Conservation (phyloP, 768 basidiomycete species). For the Russula olivacea region DNA sequence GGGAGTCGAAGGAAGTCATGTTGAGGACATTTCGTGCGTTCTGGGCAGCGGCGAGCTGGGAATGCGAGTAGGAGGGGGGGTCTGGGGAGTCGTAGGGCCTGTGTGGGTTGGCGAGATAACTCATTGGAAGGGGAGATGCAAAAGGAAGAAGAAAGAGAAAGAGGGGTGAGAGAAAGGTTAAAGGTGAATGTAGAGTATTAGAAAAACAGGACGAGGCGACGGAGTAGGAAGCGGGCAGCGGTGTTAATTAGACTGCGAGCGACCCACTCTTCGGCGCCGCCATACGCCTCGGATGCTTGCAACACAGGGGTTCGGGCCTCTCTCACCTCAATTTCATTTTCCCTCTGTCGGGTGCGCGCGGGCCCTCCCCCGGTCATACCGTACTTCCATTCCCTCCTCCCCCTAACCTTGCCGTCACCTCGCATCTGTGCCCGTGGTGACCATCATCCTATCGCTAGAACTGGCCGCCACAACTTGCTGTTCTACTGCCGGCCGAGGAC, state of each 20-base stretch:
- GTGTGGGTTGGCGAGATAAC: slow-evolving; percentile 31
- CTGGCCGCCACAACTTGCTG: background rate
- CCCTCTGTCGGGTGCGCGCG: slow-evolving; percentile 9
- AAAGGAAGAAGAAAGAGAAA: slow-evolving; percentile 4
- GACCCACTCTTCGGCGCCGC: slow-evolving; percentile 13
- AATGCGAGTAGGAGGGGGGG: slow-evolving; percentile 28
- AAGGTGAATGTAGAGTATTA: slow-evolving; percentile 23
- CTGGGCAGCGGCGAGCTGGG: slow-evolving; percentile 20
- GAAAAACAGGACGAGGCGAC: slow-evolving; percentile 17
- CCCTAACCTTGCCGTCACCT: background rate
- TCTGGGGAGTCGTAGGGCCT: slow-evolving; percentile 31
- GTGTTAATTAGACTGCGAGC: slow-evolving; percentile 21
- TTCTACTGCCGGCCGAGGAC: background rate
- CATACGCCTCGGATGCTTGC: background rate
- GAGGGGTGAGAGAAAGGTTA: slow-evolving; percentile 6
- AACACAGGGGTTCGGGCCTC: slow-evolving; percentile 22
- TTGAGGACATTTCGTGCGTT: slow-evolving; percentile 26
- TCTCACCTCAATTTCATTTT: slow-evolving; percentile 21
- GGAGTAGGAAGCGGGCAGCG: slow-evolving; percentile 23
- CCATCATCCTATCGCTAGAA: slow-evolving; percentile 2
- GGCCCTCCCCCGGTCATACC: background rate
- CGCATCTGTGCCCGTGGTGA: background rate
- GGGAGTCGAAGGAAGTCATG: slow-evolving; percentile 33
- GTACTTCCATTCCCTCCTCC: background rate
- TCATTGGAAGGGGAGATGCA: slow-evolving; percentile 29